A percentile compares a stretch with the other conserved stretches of the same genome.
These are phyloP conservation scores for Brasenia schreberi DNA, from an alignment of 164 flowering plant genomes.

Conservation along the genomic window DNA sequence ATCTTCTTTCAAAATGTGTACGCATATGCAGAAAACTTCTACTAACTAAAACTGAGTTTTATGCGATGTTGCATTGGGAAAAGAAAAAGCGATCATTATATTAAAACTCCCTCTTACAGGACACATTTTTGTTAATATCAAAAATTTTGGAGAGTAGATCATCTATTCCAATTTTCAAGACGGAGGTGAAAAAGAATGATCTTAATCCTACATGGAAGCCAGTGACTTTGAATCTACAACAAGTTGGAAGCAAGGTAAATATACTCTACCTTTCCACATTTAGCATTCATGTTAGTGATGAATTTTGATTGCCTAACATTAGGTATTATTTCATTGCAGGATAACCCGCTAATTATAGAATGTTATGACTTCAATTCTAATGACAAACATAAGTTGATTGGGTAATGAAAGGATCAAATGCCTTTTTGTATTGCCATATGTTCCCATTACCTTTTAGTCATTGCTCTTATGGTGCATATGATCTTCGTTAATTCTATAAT, in stretches of 20 bases:
- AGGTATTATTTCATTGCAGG: slow-evolving; percentile 33
- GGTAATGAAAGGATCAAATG: slow-evolving; percentile 31
- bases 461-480: slow-evolving; percentile 1
- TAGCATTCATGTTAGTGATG: neutral
- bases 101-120: slow-evolving; percentile 23
- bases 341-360: slow-evolving; percentile 69
- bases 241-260: slow-evolving; percentile 69
- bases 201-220: slow-evolving; percentile 78
- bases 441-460: neutral
- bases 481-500: neutral
- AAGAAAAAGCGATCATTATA: neutral
- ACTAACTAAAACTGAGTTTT: neutral
- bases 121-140: slow-evolving; percentile 80
- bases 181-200: slow-evolving; percentile 68
- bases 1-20: slow-evolving; percentile 82
- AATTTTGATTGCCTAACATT: neutral
- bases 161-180: slow-evolving; percentile 69
- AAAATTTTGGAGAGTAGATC: slow-evolving; percentile 58
- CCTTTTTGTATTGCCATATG: neutral
- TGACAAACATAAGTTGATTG: slow-evolving; percentile 69
- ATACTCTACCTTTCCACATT: neutral
- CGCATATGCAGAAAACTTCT: slow-evolving; percentile 8
- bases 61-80: neutral
- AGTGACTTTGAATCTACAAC: slow-evolving; percentile 50
- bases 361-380: slow-evolving; percentile 79